A percentile compares a stretch with the other conserved stretches of the same genome.
Conservation (phyloP, 441 rosid species). For the Raphanus hybrid region DNA sequence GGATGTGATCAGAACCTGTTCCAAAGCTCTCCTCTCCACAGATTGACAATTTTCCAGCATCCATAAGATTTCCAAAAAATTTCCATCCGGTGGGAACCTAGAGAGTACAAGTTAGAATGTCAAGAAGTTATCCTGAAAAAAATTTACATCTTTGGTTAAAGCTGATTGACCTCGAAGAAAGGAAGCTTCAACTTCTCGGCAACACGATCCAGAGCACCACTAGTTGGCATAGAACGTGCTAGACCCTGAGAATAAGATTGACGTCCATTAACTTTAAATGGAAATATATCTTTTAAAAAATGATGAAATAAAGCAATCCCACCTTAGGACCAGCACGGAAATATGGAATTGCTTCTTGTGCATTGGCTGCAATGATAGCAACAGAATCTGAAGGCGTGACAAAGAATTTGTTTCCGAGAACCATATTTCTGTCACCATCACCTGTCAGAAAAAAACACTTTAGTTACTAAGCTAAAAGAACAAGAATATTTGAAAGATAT, state of each 20-base stretch:
- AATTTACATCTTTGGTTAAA: conserved; percentile 19
- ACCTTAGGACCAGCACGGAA: conserved; percentile 83
- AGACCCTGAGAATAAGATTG: conserved; percentile 64
- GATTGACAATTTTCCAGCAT: conserved; percentile 88
- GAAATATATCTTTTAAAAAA: conserved; percentile 5
- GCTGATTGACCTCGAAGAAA: conserved; percentile 75
- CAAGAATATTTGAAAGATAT: conserved; percentile 6
- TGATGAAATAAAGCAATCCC: conserved; percentile 27
- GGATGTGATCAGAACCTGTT: conserved; percentile 97
- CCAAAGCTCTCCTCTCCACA: conserved; percentile 99
- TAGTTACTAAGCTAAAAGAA: conserved; percentile 11
- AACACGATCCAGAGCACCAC: conserved; percentile 96
- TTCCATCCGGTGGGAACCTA: conserved; percentile 99
- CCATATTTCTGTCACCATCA: conserved; percentile 98
- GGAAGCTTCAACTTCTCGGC: conserved; percentile 85
- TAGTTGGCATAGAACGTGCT: conserved; percentile 98
- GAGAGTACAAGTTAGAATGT: conserved; percentile 35
- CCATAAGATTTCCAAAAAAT: conserved; percentile 98
- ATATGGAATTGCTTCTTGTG: conserved; percentile 88
- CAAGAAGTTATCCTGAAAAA: conserved; percentile 23
- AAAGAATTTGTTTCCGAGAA: conserved; percentile 82
- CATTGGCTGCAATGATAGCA: conserved; percentile 93
- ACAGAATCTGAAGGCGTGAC: conserved; percentile 97
- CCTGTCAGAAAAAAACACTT: conserved; percentile 50
- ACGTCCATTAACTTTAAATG: conserved; percentile 12